Base-by-base conservation (phyloP, 2,329 filamentous ascomycete species). In the Microcyclospora tardicrescens region DNA sequence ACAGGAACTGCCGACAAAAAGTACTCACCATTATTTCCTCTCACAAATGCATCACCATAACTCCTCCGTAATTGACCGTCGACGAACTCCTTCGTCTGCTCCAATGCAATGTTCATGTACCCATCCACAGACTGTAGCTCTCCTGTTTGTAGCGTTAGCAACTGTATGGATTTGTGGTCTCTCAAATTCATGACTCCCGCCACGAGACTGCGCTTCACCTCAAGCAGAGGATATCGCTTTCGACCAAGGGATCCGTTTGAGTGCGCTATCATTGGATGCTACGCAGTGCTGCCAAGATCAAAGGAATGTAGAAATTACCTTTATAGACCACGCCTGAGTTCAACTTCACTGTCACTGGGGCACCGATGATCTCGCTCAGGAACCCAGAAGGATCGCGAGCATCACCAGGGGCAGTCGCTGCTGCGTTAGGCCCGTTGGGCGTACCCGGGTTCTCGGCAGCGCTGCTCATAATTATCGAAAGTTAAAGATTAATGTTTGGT, bases 291-390 rank as follows among this genome's bases (percentile, higher is more conserved):
- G 19, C 30, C 5, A 32, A 32, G 4, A 10, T 10, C 10, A 6
- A 32, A 32, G n/a, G 30, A 32, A 15, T 15, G 14, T 32, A 4
- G 10, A 5, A 32, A 5, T 30, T 55, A 89, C 89, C 91, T 74
- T 91, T 95, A 73, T 95, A 98, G 46, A 96, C 79, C 43, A 95
- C 86, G 39, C 91, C 91, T n/a, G 87, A 95, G 67, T 98, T 98
- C 52, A 98, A 74, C 68, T 96, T 96, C 50, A 98, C 89, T 1
- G 85, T 93, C 49, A 98, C 91, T 29, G 85, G 78, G 47, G 85
- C 84, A 44, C 89, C 87, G 56, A 94, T 93, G 59, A 98, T 94
- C 59, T 94, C 85, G 62, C 82, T 79, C 43, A 98, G 71, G 62
- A 98, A 98, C 50, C 82, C 79, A 10, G 87, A 93, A 3, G 91